Conservation (phyloP, 2,329 filamentous ascomycete genomes). For the Hypoxylon sp. region DNA sequence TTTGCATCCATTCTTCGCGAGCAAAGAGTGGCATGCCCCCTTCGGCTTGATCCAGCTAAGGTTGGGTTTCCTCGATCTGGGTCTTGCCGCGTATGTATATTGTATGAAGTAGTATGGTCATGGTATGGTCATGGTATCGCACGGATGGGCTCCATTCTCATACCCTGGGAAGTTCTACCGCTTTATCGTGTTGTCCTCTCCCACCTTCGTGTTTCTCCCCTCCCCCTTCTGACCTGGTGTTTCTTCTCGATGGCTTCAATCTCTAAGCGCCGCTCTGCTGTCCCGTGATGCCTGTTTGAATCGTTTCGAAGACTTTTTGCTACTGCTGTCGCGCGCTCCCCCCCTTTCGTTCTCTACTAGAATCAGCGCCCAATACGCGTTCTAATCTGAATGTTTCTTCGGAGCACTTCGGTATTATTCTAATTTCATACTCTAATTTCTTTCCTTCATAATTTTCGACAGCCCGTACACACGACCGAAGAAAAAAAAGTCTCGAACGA, state of each 20-base stretch:
- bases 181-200: conserved; percentile 21
- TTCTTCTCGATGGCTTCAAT: conserved; percentile 36
- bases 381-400: conserved; percentile 32
- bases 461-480: conserved; percentile 1
- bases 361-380: conserved; percentile 32
- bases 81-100: neutral
- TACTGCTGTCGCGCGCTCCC: conserved; percentile 34
- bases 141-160: conserved; percentile 28
- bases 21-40: too few relatives aligned
- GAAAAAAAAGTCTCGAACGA: conserved; percentile 4
- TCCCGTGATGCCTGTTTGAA: conserved; percentile 33
- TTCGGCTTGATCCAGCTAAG: too few relatives aligned
- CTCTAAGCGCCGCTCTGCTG: conserved; percentile 33
- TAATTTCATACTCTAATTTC: neutral
- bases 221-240: conserved; percentile 22
- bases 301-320: conserved; percentile 33
- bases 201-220: conserved; percentile 12
- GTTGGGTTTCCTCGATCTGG: conserved; percentile 26
- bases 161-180: conserved; percentile 16
- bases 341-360: conserved; percentile 28
- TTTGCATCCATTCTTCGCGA: conserved; percentile 24
- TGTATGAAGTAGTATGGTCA: neutral
- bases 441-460: conserved; percentile 32
- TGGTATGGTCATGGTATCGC: too few relatives aligned
- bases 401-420: conserved; percentile 27